Evolutionary conservation across 495 filamentous ascomycete species (phyloP).

Genomic region (Neurospora terricola): DNA sequence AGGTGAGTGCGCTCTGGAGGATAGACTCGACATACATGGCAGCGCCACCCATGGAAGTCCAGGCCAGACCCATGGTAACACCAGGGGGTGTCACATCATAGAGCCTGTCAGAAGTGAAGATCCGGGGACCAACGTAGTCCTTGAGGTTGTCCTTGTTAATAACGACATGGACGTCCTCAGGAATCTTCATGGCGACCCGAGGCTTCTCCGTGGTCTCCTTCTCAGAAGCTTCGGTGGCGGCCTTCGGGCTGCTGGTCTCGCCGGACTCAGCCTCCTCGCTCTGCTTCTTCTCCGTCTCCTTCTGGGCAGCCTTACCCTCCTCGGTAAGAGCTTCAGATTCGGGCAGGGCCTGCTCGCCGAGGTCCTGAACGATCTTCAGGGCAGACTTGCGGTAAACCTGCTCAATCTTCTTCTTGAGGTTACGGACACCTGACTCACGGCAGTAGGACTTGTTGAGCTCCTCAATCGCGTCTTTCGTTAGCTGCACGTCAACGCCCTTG

Average conservation of each 20-base stretch:
- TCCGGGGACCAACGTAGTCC: slow-evolving; percentile 92
- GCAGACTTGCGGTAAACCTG: slow-evolving; percentile 98
- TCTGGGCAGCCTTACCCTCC: slow-evolving; percentile 74
- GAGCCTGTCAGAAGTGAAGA: slow-evolving; percentile 91
- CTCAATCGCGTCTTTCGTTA: slow-evolving; percentile 75
- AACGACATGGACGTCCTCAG: slow-evolving; percentile 73
- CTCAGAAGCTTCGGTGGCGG: slow-evolving; percentile 11
- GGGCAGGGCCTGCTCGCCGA: slow-evolving; percentile 75
- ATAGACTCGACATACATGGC: slow-evolving; percentile 97
- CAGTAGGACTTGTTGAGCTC: slow-evolving; percentile 99
- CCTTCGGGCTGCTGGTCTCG: slow-evolving; percentile 2
- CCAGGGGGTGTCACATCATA: slow-evolving; percentile 94
- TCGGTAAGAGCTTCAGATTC: slow-evolving; percentile 79
- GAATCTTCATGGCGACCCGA: slow-evolving; percentile 72
- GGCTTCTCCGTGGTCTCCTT: slow-evolving; percentile 51
- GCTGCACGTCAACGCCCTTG: slow-evolving; percentile 79
- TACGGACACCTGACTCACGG: slow-evolving; percentile 91
- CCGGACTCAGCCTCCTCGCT: slow-evolving; percentile 7
- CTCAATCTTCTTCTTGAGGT: slow-evolving; percentile 98
- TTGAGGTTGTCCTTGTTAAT: slow-evolving; percentile 88
- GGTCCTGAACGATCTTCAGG: slow-evolving; percentile 90
- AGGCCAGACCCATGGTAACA: slow-evolving; percentile 97
- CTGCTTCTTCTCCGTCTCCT: slow-evolving; percentile 37
- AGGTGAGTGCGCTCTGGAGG: slow-evolving; percentile 66
- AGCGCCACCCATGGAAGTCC: slow-evolving; percentile 96